Base-by-base conservation (phyloP, 2,329 filamentous ascomycete species). In the Cytospora schulzeri region DNA sequence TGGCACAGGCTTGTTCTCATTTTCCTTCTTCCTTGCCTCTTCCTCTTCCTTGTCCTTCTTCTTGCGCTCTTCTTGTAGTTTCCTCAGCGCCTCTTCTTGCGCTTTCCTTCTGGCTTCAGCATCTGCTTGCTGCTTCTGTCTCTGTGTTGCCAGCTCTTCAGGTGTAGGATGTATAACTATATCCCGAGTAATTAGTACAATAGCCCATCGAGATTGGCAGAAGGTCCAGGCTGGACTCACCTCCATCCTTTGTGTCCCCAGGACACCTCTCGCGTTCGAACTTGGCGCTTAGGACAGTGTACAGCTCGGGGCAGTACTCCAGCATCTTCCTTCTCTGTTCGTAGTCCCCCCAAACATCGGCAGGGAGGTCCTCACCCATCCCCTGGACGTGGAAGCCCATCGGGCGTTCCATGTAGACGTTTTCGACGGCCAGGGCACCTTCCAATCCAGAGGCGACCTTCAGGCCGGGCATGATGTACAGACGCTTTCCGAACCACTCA, bases 331-430 rank as follows among this genome's bases (percentile, higher is more conserved):
- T 77, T 29, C 84, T 75, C 70, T 76, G 69, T 66, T 78, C 75
- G 0, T 79, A 79, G 5, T 75, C 78, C 29, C 81, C 81, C 83
- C 83, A 86, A 50, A 85, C 79, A 1, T 73, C 74, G 14, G 69
- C 65, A 66, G 83, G 80, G 22, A 85, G 72, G 60, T 71, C 77
- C 15, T 70, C 70, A 56, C 84, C 83, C 61, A 79, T 79, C 9
- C 79, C 79, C 26, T 83, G 83, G 1, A 81, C 83, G 70, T 87
- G 84, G 71, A 84, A 86, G 52, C 84, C 84, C 83, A 86, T 84
- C 17, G 84, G 84, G 70, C 51, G 62, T 26, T 67, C 65, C 50
- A 60, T 65, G 22, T 67, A 67, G 38, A 73, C 74, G 8, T 70
- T 67, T 19, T 69, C 65, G 12, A 74, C 70, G 4, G 75, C 76